Base-by-base conservation (phyloP, 1,139 yeast species). In the Scheffersomyces cryptocercus region DNA sequence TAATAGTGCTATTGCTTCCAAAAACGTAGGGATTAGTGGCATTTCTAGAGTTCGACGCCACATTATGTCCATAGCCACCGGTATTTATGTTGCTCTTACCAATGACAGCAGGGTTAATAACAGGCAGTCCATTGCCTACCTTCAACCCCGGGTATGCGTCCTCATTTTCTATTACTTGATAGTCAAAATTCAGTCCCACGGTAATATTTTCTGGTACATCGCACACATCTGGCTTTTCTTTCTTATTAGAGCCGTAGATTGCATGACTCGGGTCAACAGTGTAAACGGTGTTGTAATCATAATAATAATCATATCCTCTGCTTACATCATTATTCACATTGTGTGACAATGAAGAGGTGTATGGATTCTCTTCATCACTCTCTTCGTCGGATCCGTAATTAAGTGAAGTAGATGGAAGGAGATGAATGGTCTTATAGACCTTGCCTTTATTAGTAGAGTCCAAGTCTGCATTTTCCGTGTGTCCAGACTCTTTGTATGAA, bases 281-380 rank as follows among this genome's bases (percentile, higher is more conserved):
- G 59, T 86, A 88, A 15, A 89, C 97, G 1, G 93, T 79, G 59
- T 88, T 88, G 64, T 89, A 89, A 65, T 90, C 96, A 61, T 90
- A 90, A 61, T 84, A 84, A 68, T 88, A 86, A 61, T 86, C 90
- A 59, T 84, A 84, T 39, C 96, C 93, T 65, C 95, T 77, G 48
- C 71, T 68, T 35, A 67, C 64, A 49, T 81, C 77, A 47, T 88
- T 82, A 55, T 82, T 80, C 31, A 86, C 84, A 61, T 86, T 85
- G 64, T 87, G 95, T 4, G 91, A 83, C 49, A 84, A 74, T 35
- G 91, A 87, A n/a, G 77, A 71, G 14, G 77, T 71, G 47, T 71
- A 73, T 14, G 79, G 79, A 48, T 76, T 73, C 41, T 76, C 80
- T 39, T 78, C 82, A 43, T 77, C 80, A 49, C 82, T 82, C 28